phyloP scores from a whole-genome alignment of 768 basidiomycete species.

The Rhodotorula graminis region DNA sequence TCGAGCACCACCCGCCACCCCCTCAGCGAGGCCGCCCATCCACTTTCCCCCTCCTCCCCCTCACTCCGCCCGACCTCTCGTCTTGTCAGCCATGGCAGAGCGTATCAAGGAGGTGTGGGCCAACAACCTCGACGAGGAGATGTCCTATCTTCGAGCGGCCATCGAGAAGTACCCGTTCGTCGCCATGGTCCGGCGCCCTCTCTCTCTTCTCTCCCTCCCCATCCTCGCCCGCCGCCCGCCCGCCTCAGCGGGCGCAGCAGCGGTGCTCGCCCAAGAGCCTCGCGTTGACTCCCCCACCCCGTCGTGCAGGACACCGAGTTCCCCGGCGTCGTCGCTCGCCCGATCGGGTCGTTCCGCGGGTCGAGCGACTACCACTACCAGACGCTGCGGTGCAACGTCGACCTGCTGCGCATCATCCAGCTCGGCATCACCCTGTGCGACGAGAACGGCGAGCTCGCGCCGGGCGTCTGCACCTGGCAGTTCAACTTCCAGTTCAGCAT shows the following conservation, averaged over 20 bases:
- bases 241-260: too few relatives aligned
- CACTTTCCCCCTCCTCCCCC: background rate
- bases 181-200: constrained; percentile 66
- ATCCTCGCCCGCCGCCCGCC: background rate
- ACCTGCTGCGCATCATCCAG: constrained; percentile 95
- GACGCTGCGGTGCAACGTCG: constrained; percentile 96
- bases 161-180: constrained; percentile 88
- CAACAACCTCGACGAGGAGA: constrained; percentile 85
- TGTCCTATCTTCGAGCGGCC: constrained; percentile 75
- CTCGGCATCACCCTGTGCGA: constrained; percentile 91
- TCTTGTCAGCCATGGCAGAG: background rate
- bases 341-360: constrained; percentile 91
- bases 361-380: constrained; percentile 99
- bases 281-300: constrained; percentile 3
- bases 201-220: background rate
- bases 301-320: constrained; percentile 86
- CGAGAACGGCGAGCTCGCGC: constrained; percentile 84
- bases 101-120: constrained; percentile 90
- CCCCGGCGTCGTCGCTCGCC: constrained; percentile 94
- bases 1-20: too few relatives aligned
- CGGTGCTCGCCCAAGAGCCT: background rate
- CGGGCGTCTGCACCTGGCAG: constrained; percentile 93
- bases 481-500: constrained; percentile 96
- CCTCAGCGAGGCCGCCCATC: background rate
- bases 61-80: background rate